These are phyloP conservation scores for Tolypocladium endophyticum DNA, from an alignment of 2,329 filamentous ascomycete genomes.

Conservation along the genomic window DNA sequence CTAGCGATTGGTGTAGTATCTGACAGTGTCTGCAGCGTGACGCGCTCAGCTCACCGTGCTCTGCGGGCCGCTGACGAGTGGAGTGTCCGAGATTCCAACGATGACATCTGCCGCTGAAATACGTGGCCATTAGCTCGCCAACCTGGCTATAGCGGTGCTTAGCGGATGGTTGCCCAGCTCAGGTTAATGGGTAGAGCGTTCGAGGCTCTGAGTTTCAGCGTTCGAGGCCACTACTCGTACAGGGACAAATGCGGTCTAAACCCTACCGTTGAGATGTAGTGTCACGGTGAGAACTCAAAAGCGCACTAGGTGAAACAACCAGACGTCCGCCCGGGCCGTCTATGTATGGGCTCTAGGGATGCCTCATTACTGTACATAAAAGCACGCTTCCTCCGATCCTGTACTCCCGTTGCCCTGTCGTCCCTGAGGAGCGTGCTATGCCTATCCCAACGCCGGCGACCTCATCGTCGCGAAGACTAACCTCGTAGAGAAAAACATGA, in stretches of 20 bases:
- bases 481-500: constrained; percentile 1
- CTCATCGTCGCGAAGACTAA: constrained; percentile 11
- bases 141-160: not conserved
- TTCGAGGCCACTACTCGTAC: not conserved
- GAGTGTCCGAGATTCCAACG: not conserved
- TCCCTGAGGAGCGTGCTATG: constrained; percentile 2
- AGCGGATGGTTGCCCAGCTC: not conserved
- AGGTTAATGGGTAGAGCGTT: not conserved
- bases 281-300: not conserved
- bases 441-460: constrained; percentile 17
- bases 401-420: constrained; percentile 6
- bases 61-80: not conserved
- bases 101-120: not conserved
- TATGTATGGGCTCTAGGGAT: not conserved
- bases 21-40: not conserved
- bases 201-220: not conserved
- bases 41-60: not conserved
- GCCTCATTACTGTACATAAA: constrained; percentile 1
- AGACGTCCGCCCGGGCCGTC: not conserved
- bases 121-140: not conserved
- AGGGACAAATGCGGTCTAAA: not conserved
- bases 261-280: not conserved
- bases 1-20: not conserved
- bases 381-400: constrained; percentile 1
- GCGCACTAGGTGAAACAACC: not conserved